These are phyloP conservation scores for Saccharomycopsis vini DNA, from an alignment of 805 yeast genomes.

Conservation along the genomic window DNA sequence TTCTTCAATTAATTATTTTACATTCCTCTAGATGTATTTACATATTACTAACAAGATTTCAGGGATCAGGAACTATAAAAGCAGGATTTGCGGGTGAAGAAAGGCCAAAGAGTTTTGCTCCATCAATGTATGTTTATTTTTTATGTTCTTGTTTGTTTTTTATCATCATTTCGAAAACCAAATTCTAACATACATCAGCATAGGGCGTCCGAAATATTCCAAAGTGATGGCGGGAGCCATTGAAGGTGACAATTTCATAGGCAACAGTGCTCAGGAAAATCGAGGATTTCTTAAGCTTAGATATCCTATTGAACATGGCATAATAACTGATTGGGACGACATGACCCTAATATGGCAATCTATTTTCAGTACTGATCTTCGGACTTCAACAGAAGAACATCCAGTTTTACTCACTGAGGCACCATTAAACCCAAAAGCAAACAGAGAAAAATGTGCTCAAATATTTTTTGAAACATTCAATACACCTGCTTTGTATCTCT, in stretches of 20 bases:
- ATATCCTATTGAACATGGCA: constrained; percentile 76
- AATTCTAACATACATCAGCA: constrained; percentile 22
- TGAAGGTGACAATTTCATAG: constrained; percentile 63
- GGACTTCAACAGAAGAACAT: constrained; percentile 64
- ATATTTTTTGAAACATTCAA: constrained; percentile 63
- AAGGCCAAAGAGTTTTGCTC: constrained; percentile 55
- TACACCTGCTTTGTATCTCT: constrained; percentile 65
- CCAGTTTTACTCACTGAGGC: constrained; percentile 86
- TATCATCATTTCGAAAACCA: background rate
- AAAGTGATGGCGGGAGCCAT: constrained; percentile 71
- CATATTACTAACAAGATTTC: constrained; percentile 1
- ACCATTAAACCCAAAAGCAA: constrained; percentile 62
- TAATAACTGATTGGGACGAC: constrained; percentile 74
- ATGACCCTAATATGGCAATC: constrained; percentile 78
- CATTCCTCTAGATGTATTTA: background rate
- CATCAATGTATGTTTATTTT: constrained; percentile 36
- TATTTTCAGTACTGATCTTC: constrained; percentile 49
- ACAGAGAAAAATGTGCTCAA: constrained; percentile 55
- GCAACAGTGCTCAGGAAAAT: constrained; percentile 61
- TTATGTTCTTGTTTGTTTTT: background rate
- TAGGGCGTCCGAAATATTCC: constrained; percentile 79
- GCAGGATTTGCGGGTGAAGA: constrained; percentile 94
- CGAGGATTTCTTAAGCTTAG: constrained; percentile 66
- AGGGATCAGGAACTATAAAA: constrained; percentile 76
- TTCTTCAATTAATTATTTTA: background rate